These are phyloP conservation scores for Cucurbita ficifolia DNA, from an alignment of 306 rosid genomes.

Conservation along the genomic window DNA sequence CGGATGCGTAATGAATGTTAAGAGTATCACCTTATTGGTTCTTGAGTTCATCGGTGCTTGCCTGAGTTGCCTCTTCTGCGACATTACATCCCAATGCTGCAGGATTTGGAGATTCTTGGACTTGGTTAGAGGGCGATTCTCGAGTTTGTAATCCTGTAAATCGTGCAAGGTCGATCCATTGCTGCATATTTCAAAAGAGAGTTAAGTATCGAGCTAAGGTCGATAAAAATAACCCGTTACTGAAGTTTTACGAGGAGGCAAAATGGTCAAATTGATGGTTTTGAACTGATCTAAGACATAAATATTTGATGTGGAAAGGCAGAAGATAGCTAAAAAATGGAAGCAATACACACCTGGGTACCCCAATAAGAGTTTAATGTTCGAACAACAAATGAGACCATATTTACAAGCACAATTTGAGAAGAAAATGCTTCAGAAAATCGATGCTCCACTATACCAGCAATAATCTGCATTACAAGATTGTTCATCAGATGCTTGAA, in stretches of 20 bases:
- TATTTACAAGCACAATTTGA: conserved; percentile 57
- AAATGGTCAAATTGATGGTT: background rate
- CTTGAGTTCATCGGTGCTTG: conserved; percentile 39
- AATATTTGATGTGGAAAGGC: background rate
- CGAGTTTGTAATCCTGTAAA: conserved; percentile 62
- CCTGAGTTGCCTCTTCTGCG: conserved; percentile 42
- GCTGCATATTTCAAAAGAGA: conserved; percentile 41
- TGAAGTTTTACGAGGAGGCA: background rate
- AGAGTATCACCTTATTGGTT: conserved; percentile 33
- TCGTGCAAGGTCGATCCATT: conserved; percentile 93
- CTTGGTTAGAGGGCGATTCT: conserved; percentile 22
- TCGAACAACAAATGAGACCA: conserved; percentile 69
- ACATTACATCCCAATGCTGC: conserved; percentile 42
- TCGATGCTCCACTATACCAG: conserved; percentile 88
- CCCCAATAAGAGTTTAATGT: conserved; percentile 91
- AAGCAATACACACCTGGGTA: conserved; percentile 53
- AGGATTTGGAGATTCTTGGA: conserved; percentile 34
- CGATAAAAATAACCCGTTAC: background rate
- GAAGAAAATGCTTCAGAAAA: conserved; percentile 58
- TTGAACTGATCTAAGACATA: background rate
- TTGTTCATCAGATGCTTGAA: conserved; percentile 9
- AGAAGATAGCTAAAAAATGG: background rate
- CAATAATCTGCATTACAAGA: conserved; percentile 55
- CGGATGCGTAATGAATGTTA: background rate
- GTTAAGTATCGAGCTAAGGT: background rate